Evolutionary conservation across 2,329 filamentous ascomycete genomes (phyloP), one percentile per base, ranked within the genome.

Genomic region (Arthroderma sp.): DNA sequence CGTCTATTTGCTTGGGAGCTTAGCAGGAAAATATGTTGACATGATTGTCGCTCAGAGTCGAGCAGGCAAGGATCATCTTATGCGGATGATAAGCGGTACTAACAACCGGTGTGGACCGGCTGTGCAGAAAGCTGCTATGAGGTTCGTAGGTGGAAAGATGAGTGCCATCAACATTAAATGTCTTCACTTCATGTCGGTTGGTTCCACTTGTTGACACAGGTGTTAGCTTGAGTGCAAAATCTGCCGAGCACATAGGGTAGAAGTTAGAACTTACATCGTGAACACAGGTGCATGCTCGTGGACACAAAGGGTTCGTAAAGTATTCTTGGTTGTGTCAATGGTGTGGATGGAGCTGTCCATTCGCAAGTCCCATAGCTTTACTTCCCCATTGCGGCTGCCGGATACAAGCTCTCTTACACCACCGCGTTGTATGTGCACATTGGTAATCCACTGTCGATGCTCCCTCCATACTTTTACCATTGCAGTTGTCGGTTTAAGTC

Each of bases 391-490:
- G 39, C 86, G 78, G 59, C 87, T 93, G 15, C 87, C 91, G 37
- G 83, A 89, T 43, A 98, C 73, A 36, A 98, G 74, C 63, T 98
- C 91, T 47, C 91, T 76, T 63, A 94, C 80, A 2, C 91, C 91
- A 49, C 91, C 91, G 37, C 91, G 83, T 65, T 98, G 91, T 78
- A 98, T 87, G 60, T 96, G 91, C 9, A 94, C 86, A 53, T 85
- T 91, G 56, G 87, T 88, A 62, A 98, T 81, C 91, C 91, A 98
- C 55, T 93, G 85, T 49, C 82, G 80, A 58, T 96, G 89, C 56
- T 95, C 86, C 60, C 93, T 91, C 89, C 91, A 98, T 53, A 89
- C 88, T 64, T 84, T 85, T 45, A 95, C 83, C 88, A 96, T 95
- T 11, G 84, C 83, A 44, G 91, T 86, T 48, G 86, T 83, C 2